Evolutionary conservation across 129 eudicot species (phyloP), one percentile per base, ranked within the genome.

Genomic region (Chrysanthemum lavandulifolium): DNA sequence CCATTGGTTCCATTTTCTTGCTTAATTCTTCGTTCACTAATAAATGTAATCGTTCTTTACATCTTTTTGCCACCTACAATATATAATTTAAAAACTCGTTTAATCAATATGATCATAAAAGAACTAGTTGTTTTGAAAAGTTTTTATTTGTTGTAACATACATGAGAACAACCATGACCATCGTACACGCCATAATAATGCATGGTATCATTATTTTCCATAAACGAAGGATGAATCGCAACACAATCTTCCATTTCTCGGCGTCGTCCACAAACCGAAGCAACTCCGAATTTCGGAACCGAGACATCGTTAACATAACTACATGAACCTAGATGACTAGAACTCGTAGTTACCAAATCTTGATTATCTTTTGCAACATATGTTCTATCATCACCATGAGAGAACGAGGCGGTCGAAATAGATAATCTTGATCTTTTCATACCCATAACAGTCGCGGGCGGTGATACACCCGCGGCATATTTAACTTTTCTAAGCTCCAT

Each of bases 131-230:
- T 52, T 18, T 57, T 8, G 23, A 19, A 6, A 57, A 15, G 19
- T 8, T 15, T 15, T 4, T 19, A 21, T 53, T 53, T 53, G 13
- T 14, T 27, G n/a, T n/a, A 40, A 68, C 69, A 15, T 81, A 85
- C 90, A 10, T 85, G 90, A 71, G 85, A 82, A 69, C 90, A 79
- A 15, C 90, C 90, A 21, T 85, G 90, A 48, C 90, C 90, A 21
- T 85, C 90, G 56, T 82, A 85, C 25, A 85, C 86, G 6, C 83
- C 90, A 70, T 71, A 85, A 40, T 68, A 85, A 52, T 82, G 80
- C 54, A 73, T 7, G 19, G 54, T 51, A 65, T 62, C 68, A 4
- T 79, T 10, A 5, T 16, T 9, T 4, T 45, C 19, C 14, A 43
- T 19, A 25, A 79, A 82, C 27, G 58, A 76, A 1, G 84, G 84